These are phyloP conservation scores for Metahyphopichia silvanorum DNA, from an alignment of 805 yeast species.

Conservation along the genomic window DNA sequence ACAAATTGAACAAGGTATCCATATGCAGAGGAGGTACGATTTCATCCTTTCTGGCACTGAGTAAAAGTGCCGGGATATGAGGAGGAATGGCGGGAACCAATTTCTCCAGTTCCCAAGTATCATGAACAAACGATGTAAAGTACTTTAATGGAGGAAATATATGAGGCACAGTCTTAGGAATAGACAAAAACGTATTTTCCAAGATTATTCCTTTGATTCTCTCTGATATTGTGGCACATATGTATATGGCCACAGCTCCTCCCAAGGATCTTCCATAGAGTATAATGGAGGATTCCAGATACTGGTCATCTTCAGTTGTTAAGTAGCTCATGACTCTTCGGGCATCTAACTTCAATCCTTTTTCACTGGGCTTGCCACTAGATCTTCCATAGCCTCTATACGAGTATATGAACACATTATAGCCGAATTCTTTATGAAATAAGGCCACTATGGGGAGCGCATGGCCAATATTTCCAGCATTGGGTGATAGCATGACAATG, in stretches of 20 bases:
- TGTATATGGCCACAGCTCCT: slow-evolving; percentile 88
- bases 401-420: slow-evolving; percentile 80
- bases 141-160: slow-evolving; percentile 65
- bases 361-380: slow-evolving; percentile 72
- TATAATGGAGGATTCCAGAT: slow-evolving; percentile 51
- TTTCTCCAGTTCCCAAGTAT: slow-evolving; percentile 77
- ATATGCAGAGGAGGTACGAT: slow-evolving; percentile 89
- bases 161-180: slow-evolving; percentile 69
- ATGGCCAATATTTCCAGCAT: slow-evolving; percentile 96
- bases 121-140: slow-evolving; percentile 62
- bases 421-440: slow-evolving; percentile 58
- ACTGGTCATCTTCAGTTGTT: slow-evolving; percentile 45
- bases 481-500: slow-evolving; percentile 77
- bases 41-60: slow-evolving; percentile 79
- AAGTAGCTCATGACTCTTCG: slow-evolving; percentile 64
- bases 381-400: slow-evolving; percentile 90
- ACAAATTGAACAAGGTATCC: slow-evolving; percentile 52
- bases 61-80: slow-evolving; percentile 61
- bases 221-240: slow-evolving; percentile 57
- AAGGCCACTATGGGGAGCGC: slow-evolving; percentile 75
- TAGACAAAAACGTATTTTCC: slow-evolving; percentile 82
- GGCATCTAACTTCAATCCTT: slow-evolving; percentile 80
- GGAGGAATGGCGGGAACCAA: slow-evolving; percentile 50
- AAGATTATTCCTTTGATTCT: slow-evolving; percentile 62
- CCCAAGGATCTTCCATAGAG: slow-evolving; percentile 90